These are phyloP conservation scores for Tuber melanosporum DNA, from an alignment of 495 filamentous ascomycete genomes.

Conservation along the genomic window DNA sequence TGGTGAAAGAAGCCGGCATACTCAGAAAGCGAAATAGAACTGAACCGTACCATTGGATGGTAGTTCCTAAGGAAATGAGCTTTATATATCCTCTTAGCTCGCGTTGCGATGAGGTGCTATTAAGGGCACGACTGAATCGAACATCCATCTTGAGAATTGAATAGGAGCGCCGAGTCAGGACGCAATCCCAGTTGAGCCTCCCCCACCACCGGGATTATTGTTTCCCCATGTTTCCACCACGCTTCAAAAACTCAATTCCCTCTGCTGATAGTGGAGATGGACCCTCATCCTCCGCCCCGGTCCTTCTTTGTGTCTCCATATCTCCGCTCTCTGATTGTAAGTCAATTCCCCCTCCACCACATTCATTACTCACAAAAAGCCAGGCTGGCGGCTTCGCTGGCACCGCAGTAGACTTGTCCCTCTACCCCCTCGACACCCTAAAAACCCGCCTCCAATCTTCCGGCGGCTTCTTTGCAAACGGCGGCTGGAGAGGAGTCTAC, in stretches of 20 bases:
- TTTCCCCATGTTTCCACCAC: constrained; percentile 7
- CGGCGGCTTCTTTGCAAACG: constrained; percentile 66
- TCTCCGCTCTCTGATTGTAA: constrained; percentile 47
- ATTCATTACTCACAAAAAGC: constrained; percentile 12
- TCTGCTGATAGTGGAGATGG: constrained; percentile 18
- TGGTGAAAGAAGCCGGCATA: constrained; percentile 51
- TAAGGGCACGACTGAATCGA: neutral
- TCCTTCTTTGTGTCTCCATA: constrained; percentile 45
- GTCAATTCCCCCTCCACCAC: constrained; percentile 9
- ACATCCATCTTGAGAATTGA: neutral
- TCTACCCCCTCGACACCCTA: constrained; percentile 86
- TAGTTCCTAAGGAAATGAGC: neutral
- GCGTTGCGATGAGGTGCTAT: neutral
- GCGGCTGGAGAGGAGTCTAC: constrained; percentile 69
- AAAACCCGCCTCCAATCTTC: constrained; percentile 90
- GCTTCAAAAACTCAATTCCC: neutral
- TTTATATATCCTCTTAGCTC: neutral
- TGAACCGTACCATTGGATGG: neutral
- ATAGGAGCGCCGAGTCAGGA: neutral
- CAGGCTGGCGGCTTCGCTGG: constrained; percentile 71
- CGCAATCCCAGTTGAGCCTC: constrained; percentile 17
- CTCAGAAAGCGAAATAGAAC: constrained; percentile 48
- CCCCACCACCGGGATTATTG: neutral
- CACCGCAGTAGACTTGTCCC: constrained; percentile 81
- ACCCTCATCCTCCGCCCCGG: constrained; percentile 14